Evolutionary conservation across 306 rosid species (phyloP), one percentile per base, ranked within the genome.

Genomic region (Inga laurina): DNA sequence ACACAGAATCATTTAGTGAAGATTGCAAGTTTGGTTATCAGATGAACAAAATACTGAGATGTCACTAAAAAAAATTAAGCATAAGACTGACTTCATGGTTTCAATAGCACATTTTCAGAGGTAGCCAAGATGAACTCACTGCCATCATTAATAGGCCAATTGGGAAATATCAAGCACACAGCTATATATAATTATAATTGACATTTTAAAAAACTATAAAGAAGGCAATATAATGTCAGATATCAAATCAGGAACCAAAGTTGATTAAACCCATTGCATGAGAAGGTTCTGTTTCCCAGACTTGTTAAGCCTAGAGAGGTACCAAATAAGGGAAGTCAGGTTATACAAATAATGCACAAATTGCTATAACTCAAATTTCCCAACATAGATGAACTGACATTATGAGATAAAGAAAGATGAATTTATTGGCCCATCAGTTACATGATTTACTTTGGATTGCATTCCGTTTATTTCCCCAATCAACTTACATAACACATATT

Each of bases 21-120:
- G 65, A 39, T 34, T 34, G 78, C 75, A 77, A 44, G 35, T 10
- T 86, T 35, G 81, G 66, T 16, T 57, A 85, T 54, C 59, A 77
- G 61, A 77, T 56, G 74, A 56, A 76, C 59, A 72, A 45, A 77
- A 72, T 32, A 70, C 46, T 43, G 59, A 67, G 72, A 69, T 74
- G 13, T 9, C 39, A 43, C 30, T 56, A 34, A 46, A 68, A 14
- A 80, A 67, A 51, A 32, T 1, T 18, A 86, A 82, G 82, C 67
- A 54, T 35, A 69, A 67, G 59, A 61, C 74, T 37, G 48, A 65
- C 37, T 62, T 24, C 48, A 44, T 10, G 30, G 43, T 77, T 83
- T 64, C 54, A 35, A 57, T 39, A 79, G 71, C 64, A 48, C 45
- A 67, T 64, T 32, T 13, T 30, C 73, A 14, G 18, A 71, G 65